Percentiles rank a stretch among this genome's conserved stretches.
Conservation (phyloP, 1,139 yeast genomes). For the Geotrichum aggregatum region DNA sequence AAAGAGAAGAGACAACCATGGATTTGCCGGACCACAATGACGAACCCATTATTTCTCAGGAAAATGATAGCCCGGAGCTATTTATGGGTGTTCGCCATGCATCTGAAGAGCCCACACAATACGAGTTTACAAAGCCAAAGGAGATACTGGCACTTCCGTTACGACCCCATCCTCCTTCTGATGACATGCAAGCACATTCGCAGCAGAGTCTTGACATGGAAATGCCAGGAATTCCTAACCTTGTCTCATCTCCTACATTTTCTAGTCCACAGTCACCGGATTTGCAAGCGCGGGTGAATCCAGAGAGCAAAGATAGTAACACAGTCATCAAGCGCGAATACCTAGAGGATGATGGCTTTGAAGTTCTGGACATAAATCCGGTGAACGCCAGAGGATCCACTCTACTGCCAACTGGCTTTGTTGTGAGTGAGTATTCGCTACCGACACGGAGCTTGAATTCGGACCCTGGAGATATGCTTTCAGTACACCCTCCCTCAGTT, state of each 20-base stretch:
- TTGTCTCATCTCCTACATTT: slow-evolving; percentile 12
- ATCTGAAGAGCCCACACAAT: not conserved
- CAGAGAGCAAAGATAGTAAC: not conserved
- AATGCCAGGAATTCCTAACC: slow-evolving; percentile 16
- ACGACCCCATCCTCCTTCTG: not conserved
- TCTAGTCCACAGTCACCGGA: not conserved
- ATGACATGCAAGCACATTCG: not conserved
- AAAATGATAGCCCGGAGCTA: not conserved
- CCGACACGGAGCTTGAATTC: not conserved
- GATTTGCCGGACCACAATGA: not conserved
- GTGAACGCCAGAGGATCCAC: no score
- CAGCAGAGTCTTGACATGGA: slow-evolving; percentile 11
- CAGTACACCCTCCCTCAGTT: no score
- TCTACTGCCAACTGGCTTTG: not conserved
- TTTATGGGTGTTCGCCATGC: slow-evolving; percentile 1
- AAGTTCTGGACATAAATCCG: not conserved
- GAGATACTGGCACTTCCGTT: not conserved
- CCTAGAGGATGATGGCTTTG: not conserved
- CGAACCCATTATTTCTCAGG: not conserved
- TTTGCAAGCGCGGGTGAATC: not conserved
- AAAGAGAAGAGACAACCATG: not conserved
- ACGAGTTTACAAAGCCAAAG: not conserved
- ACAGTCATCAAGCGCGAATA: not conserved
- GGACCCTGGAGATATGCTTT: no score
- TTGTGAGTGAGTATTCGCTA: slow-evolving; percentile 1